phyloP scores from a whole-genome alignment of 768 basidiomycete species.

The Pholiota microspora region DNA sequence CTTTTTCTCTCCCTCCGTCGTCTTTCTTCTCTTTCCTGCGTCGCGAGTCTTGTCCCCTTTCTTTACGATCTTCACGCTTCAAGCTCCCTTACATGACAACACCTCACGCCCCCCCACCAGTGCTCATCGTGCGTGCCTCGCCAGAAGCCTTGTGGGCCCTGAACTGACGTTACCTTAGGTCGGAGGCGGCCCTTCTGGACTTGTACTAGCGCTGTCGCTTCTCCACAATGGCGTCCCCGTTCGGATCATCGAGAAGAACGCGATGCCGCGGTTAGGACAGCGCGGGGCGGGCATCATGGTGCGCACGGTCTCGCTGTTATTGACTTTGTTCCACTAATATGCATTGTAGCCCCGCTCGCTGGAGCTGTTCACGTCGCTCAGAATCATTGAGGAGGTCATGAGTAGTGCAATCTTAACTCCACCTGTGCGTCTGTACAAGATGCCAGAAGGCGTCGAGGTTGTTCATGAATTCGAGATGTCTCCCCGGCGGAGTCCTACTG shows the following conservation, averaged over 20 bases:
- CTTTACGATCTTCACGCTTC: neutral
- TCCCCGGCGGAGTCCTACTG: conserved; percentile 26
- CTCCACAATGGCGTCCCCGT: conserved; percentile 45
- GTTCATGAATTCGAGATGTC: conserved; percentile 33
- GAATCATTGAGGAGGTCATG: conserved; percentile 35
- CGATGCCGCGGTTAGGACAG: conserved; percentile 31
- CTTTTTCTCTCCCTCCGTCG: neutral
- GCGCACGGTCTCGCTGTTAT: neutral
- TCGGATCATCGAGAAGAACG: conserved; percentile 49
- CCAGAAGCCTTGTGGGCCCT: neutral
- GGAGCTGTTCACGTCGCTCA: conserved; percentile 40
- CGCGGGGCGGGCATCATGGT: conserved; percentile 40
- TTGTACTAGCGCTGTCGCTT: conserved; percentile 40
- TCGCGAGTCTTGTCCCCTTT: neutral
- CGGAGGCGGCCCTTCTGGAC: conserved; percentile 46
- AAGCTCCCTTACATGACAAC: neutral
- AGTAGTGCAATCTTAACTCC: conserved; percentile 24
- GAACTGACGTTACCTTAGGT: conserved; percentile 28
- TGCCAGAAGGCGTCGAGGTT: conserved; percentile 26
- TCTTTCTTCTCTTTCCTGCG: neutral
- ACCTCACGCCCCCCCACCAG: neutral
- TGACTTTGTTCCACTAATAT: neutral
- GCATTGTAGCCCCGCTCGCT: conserved; percentile 39
- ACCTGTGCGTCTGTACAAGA: conserved; percentile 33
- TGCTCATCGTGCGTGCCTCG: neutral